phyloP scores from a whole-genome alignment of 2,329 filamentous ascomycete species.

The Sarocladium strictum region DNA sequence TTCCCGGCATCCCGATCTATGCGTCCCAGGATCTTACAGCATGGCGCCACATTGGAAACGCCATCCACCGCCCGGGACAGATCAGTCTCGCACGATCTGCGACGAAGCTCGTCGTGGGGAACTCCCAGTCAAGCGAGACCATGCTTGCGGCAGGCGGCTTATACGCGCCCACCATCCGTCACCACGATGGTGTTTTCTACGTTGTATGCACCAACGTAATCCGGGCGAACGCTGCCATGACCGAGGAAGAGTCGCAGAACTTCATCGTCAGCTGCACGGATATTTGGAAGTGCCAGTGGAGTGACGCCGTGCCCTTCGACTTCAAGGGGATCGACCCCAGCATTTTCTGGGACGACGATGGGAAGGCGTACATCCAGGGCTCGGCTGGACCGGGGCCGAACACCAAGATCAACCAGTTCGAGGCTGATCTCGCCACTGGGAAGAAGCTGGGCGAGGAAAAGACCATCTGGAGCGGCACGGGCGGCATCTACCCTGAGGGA shows the following conservation, averaged over 20 bases:
- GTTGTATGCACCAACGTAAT: conserved; percentile 15
- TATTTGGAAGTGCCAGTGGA: conserved; percentile 16
- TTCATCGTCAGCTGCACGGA: conserved; percentile 13
- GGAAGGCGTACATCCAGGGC: conserved; percentile 19
- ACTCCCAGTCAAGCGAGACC: neutral
- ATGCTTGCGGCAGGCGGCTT: conserved; percentile 22
- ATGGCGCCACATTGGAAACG: conserved; percentile 11
- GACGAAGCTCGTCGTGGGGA: conserved; percentile 1
- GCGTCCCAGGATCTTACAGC: conserved; percentile 28
- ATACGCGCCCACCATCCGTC: conserved; percentile 13
- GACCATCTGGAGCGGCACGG: conserved; percentile 29
- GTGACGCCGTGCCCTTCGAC: conserved; percentile 24
- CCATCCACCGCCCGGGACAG: conserved; percentile 11
- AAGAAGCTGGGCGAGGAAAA: conserved; percentile 29
- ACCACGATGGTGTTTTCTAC: conserved; percentile 14
- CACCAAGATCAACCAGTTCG: conserved; percentile 33
- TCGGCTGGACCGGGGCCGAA: conserved; percentile 2
- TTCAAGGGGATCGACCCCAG: conserved; percentile 34
- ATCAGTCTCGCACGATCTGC: neutral
- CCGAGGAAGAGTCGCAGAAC: conserved; percentile 4
- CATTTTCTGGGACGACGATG: conserved; percentile 31
- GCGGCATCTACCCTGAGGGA: conserved; percentile 37
- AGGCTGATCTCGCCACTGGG: conserved; percentile 36
- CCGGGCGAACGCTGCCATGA: neutral
- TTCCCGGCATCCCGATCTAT: conserved; percentile 42